These are phyloP conservation scores for Aeminium ludgeri DNA, from an alignment of 495 filamentous ascomycete species.

Conservation along the genomic window DNA sequence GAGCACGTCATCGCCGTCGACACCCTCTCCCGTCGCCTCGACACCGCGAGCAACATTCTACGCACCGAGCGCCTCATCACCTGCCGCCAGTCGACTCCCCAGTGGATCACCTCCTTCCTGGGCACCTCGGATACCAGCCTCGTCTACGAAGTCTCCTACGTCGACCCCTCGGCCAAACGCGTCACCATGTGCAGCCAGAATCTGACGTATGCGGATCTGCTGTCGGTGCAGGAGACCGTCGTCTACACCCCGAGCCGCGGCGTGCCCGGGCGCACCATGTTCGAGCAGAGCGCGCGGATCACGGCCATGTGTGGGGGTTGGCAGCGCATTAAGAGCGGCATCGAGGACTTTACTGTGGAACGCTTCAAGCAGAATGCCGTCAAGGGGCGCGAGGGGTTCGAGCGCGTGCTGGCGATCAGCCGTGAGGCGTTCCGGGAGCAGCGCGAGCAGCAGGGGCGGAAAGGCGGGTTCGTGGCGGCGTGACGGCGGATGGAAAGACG, in stretches of 20 bases:
- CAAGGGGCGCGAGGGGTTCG: constrained; percentile 82
- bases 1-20: constrained; percentile 91
- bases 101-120: constrained; percentile 66
- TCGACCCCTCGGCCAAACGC: constrained; percentile 61
- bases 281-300: constrained; percentile 77
- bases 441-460: constrained; percentile 32
- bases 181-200: constrained; percentile 92
- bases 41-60: constrained; percentile 68
- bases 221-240: constrained; percentile 80
- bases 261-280: constrained; percentile 47
- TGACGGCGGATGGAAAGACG: neutral
- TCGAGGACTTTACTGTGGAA: constrained; percentile 80
- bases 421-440: constrained; percentile 83
- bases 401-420: constrained; percentile 85
- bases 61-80: constrained; percentile 95
- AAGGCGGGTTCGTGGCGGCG: constrained; percentile 4
- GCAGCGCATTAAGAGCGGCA: constrained; percentile 83
- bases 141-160: constrained; percentile 89
- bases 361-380: constrained; percentile 79
- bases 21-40: constrained; percentile 67
- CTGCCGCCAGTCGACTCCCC: constrained; percentile 73
- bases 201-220: constrained; percentile 72
- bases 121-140: constrained; percentile 62
- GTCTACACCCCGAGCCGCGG: constrained; percentile 37
- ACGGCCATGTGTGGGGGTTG: constrained; percentile 89